Conservation (phyloP, 164 flowering plant species). For the Umbellularia californica region DNA sequence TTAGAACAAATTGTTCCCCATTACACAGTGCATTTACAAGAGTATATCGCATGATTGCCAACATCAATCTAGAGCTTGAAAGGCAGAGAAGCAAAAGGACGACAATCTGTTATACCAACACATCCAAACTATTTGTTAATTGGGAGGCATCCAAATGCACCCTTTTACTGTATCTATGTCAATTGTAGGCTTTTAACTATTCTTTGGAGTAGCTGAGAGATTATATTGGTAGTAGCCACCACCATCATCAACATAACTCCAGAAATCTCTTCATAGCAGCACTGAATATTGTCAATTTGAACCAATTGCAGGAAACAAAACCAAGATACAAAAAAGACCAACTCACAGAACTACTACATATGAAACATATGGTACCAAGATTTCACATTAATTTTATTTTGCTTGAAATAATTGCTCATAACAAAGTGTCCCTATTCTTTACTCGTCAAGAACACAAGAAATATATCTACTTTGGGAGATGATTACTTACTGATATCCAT, state of each 20-base stretch:
- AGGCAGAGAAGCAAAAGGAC: no score
- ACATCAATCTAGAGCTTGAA: no score
- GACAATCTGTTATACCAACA: background rate
- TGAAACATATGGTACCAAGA: no score
- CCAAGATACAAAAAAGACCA: background rate
- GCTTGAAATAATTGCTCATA: background rate
- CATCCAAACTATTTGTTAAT: background rate
- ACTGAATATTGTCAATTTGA: no score
- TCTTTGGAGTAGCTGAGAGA: background rate
- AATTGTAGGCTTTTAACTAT: background rate
- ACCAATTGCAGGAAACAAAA: no score
- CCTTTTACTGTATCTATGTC: background rate
- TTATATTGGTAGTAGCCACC: no score
- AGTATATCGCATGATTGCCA: no score
- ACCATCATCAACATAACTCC: no score
- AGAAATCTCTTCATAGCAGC: no score
- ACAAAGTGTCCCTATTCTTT: background rate
- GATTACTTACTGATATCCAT: conserved; percentile 35
- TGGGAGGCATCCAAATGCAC: background rate
- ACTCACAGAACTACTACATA: background rate
- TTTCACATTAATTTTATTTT: no score
- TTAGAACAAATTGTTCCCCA: no score
- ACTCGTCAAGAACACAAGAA: background rate
- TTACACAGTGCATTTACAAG: no score
- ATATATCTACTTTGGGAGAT: background rate